These are phyloP conservation scores for Avena atlantica DNA, from an alignment of 176 grass and related monocot genomes.

Conservation along the genomic window DNA sequence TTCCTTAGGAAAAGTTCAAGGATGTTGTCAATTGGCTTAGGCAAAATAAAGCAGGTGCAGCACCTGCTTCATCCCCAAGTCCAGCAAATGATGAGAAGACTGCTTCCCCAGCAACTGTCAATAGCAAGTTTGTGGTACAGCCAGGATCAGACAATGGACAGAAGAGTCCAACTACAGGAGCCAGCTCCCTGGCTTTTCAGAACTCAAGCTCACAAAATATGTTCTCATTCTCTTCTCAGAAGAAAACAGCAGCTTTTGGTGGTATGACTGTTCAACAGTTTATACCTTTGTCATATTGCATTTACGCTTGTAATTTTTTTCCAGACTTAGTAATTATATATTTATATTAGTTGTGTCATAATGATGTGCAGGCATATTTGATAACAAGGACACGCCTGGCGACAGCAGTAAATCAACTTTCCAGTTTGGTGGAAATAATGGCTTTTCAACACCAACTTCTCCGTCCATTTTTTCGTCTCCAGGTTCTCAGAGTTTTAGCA, in stretches of 20 bases:
- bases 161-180: no score
- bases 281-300: slow-evolving; percentile 27
- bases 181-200: no score
- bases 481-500: slow-evolving; percentile 54
- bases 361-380: slow-evolving; percentile 57
- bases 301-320: slow-evolving; percentile 1
- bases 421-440: slow-evolving; percentile 61
- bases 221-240: no score
- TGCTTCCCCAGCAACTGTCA: slow-evolving; percentile 22
- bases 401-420: slow-evolving; percentile 55
- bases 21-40: slow-evolving; percentile 97
- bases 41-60: slow-evolving; percentile 61
- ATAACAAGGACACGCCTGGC: slow-evolving; percentile 41
- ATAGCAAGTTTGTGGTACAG: slow-evolving; percentile 39
- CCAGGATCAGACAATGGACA: no score
- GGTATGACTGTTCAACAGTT: slow-evolving; percentile 45
- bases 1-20: slow-evolving; percentile 84
- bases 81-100: slow-evolving; percentile 56
- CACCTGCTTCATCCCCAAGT: slow-evolving; percentile 44
- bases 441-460: slow-evolving; percentile 48
- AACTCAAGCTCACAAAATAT: no score
- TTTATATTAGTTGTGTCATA: slow-evolving; percentile 38
- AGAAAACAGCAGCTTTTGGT: slow-evolving; percentile 25
- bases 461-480: slow-evolving; percentile 61
- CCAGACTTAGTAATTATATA: not conserved